Percentiles rank a stretch among this genome's conserved stretches.
These are phyloP conservation scores for Centella asiatica DNA, from an alignment of 129 eudicot species.

Conservation along the genomic window DNA sequence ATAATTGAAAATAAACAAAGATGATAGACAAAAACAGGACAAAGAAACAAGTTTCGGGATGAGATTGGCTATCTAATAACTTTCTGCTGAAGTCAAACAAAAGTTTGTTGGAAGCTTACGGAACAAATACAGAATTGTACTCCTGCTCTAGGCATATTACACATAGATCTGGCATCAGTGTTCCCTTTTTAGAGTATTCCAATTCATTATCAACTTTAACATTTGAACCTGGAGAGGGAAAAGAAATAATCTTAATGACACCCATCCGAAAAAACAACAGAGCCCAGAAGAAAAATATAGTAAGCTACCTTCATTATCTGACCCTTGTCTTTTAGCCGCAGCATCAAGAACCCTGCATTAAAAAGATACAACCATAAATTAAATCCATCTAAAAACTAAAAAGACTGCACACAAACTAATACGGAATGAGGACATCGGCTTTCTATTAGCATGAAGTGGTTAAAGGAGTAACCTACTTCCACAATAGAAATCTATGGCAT, in stretches of 20 bases:
- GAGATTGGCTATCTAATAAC: background rate
- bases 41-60: too few species aligned
- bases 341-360: slow-evolving; percentile 87
- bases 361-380: too few species aligned
- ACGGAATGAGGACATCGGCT: too few species aligned
- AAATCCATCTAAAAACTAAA: too few species aligned
- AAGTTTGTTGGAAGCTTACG: slow-evolving; percentile 46
- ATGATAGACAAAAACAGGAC: background rate
- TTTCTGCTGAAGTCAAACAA: background rate
- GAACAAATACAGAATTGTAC: slow-evolving; percentile 92
- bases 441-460: too few species aligned
- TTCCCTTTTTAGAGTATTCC: slow-evolving; percentile 44
- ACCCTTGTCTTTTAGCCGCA: slow-evolving; percentile 66
- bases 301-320: slow-evolving; percentile 53
- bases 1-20: too few species aligned
- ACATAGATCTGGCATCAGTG: slow-evolving; percentile 70
- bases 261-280: slow-evolving; percentile 8
- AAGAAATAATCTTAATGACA: slow-evolving; percentile 3
- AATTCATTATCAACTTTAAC: slow-evolving; percentile 47
- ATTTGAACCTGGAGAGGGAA: too few species aligned
- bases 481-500: background rate
- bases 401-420: too few species aligned
- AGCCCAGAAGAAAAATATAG: slow-evolving; percentile 1
- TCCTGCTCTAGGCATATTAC: slow-evolving; percentile 93
- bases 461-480: too few species aligned